Base-by-base conservation (phyloP, 2,329 filamentous ascomycete species). In the Knoxdaviesia capensis region DNA sequence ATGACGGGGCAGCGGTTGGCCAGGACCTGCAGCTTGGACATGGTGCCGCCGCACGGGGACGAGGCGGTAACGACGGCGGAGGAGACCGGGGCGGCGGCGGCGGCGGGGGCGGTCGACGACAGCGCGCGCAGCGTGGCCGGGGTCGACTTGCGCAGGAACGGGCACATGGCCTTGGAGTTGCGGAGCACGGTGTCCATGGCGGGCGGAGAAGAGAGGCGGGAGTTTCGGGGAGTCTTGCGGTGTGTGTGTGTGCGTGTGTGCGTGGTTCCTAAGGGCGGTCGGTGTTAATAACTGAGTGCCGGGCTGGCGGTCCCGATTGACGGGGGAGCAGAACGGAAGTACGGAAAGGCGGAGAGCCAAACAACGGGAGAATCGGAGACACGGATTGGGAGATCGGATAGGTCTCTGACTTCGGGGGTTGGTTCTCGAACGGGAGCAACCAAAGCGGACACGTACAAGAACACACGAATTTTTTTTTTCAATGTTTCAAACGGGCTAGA, bases 1-100 rank as follows among this genome's bases (percentile, higher is more conserved):
- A 98, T 98, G 61, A 98, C 80, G 45, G 90, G 90, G 72, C 90
- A 98, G 60, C 88, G 85, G 56, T 86, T 80, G 54, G 85, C 90
- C 55, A 93, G 77, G 51, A 90, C 76, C 68, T 96, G 90, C 54
- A 98, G 72, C 65, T 94, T 96, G 55, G 86, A 94, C 76, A 96
- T 94, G 62, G 84, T 85, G 54, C 87, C 85, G 50, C 87, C 88
- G 54, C 86, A 82, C 44, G 78, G 80, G 42, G 80, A 81, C 47
- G 71, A 53, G 6, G 41, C 30, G n/a, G 39, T 29, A 9, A 33
- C 34, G 34, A 36, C 6, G 34, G 56, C 45, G 32, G 47, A 39
- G 76, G 52, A 42, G 42, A 20, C 20, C 8, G 31, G 9, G 30
- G 40, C 20, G 36, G 36, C 32, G 8, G 40, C 33, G 34, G 56